These are phyloP conservation scores for Iberis pinnata DNA, from an alignment of 345 rosid genomes.

Conservation along the genomic window DNA sequence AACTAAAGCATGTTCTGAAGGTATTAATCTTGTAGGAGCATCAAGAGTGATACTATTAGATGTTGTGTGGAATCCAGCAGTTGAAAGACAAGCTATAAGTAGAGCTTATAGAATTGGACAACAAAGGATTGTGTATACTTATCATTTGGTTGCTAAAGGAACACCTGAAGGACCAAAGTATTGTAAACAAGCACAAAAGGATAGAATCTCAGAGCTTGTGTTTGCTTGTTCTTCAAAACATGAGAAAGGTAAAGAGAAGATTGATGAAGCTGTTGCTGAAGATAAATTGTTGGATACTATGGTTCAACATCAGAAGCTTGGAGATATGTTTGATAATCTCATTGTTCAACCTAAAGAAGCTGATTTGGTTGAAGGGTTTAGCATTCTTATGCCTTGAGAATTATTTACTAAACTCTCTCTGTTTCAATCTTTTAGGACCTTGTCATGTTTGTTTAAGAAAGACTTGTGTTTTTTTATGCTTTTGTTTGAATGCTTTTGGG, in stretches of 20 bases:
- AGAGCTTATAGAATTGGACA: constrained; percentile 72
- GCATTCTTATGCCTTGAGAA: constrained; percentile 20
- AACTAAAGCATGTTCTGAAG: constrained; percentile 61
- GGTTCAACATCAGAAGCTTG: constrained; percentile 25
- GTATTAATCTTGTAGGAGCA: constrained; percentile 67
- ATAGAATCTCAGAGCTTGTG: constrained; percentile 41
- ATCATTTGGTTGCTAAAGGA: constrained; percentile 52
- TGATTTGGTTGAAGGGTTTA: constrained; percentile 32
- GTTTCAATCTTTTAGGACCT: too few species aligned
- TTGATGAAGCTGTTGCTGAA: constrained; percentile 19
- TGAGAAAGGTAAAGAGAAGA: constrained; percentile 27
- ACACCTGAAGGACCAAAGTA: constrained; percentile 49
- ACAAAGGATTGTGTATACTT: constrained; percentile 45
- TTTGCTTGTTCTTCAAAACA: constrained; percentile 34
- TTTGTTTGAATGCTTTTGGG: too few species aligned
- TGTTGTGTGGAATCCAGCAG: constrained; percentile 73
- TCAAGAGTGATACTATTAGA: constrained; percentile 66
- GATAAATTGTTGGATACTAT: constrained; percentile 29
- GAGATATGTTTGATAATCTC: constrained; percentile 30
- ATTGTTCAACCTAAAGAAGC: constrained; percentile 33
- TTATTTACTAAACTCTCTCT: too few species aligned
- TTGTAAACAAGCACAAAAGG: constrained; percentile 43
- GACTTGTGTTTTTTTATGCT: too few species aligned
- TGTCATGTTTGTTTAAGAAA: too few species aligned
- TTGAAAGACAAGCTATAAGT: constrained; percentile 74